Evolutionary conservation across 768 basidiomycete genomes (phyloP), one percentile per base, ranked within the genome.

Genomic region (Mycena venus): DNA sequence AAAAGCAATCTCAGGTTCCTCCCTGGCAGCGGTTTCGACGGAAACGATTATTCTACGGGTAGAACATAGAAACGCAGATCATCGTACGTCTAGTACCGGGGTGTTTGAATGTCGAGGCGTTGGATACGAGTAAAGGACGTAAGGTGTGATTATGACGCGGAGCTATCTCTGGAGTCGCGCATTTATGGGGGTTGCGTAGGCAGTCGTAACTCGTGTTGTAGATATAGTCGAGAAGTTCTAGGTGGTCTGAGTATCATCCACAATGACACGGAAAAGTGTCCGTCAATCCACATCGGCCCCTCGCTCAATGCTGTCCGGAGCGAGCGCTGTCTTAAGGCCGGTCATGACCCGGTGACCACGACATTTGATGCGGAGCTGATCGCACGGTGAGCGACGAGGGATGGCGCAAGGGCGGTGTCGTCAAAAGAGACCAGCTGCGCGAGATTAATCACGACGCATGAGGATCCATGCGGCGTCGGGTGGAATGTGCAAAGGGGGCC

Each of bases 381-480:
- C 38, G 68, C 74, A 38, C 85, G 80, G 29, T 70, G 42, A 7
- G 38, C 19, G 15, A 82, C 72, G 23, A 86, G 74, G 4, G 83
- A 84, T 9, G 82, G 82, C 0, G 31, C 77, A 2, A 83, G 79
- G 38, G 74, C 34, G 9, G 77, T 79, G 62, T 86, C 83, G 29
- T 86, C 86, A 73, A 86, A 83, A 3, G 85, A 84, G 9, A 85
- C 73, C 15, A 86, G 40, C 23, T 79, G 71, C 15, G 83, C 38
- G n/a, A 83, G 77, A 53, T 86, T 82, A n/a, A 86, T 58, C 27
- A 78, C 71, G n/a, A 86, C 44, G 2, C 85, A 49, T 49, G n/a
- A 5, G 11, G 14, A 19, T 58, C 23, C 15, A 34, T n/a, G n/a
- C n/a, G n/a, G n/a, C n/a, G n/a, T n/a, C n/a, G 42, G 42, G 4